Percentiles rank a stretch among this genome's conserved stretches.
phyloP scores from a whole-genome alignment of 1,284 basidiomycete genomes.

The Malassezia nana region DNA sequence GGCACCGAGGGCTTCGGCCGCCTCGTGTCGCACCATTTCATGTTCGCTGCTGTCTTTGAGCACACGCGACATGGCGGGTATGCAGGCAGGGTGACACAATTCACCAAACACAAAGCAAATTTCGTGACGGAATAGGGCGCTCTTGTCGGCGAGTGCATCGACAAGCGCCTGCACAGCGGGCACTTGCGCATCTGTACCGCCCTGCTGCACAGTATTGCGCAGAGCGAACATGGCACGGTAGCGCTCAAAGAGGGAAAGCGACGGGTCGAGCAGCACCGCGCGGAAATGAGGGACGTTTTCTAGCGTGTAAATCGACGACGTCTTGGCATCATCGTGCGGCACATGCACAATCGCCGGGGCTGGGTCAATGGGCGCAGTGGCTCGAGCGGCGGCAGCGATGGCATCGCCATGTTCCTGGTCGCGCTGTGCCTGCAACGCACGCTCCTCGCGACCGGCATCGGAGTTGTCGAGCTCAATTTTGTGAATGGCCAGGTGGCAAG shows the following conservation, averaged over 20 bases:
- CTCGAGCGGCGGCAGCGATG: constrained; percentile 11
- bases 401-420: constrained; percentile 18
- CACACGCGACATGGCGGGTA: constrained; percentile 71
- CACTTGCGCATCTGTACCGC: constrained; percentile 31
- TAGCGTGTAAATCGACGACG: constrained; percentile 35
- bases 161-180: constrained; percentile 79
- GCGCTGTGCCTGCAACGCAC: constrained; percentile 37
- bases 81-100: constrained; percentile 75
- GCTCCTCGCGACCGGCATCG: constrained; percentile 45
- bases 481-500: constrained; percentile 89
- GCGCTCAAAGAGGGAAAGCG: constrained; percentile 73
- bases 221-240: constrained; percentile 98
- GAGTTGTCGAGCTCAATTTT: constrained; percentile 85
- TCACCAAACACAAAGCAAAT: constrained; percentile 75
- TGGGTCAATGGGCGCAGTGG: constrained; percentile 83
- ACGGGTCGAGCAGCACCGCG: constrained; percentile 60
- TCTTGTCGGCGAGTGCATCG: constrained; percentile 60
- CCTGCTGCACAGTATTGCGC: constrained; percentile 51
- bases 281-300: constrained; percentile 55
- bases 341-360: constrained; percentile 58
- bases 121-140: constrained; percentile 34
- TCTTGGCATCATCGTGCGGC: constrained; percentile 16
- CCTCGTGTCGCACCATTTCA: constrained; percentile 98
- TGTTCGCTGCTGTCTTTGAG: constrained; percentile 66
- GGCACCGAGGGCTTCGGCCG: constrained; percentile 91